Base-by-base conservation (phyloP, 1,284 basidiomycete genomes). In the Mycena sp. region DNA sequence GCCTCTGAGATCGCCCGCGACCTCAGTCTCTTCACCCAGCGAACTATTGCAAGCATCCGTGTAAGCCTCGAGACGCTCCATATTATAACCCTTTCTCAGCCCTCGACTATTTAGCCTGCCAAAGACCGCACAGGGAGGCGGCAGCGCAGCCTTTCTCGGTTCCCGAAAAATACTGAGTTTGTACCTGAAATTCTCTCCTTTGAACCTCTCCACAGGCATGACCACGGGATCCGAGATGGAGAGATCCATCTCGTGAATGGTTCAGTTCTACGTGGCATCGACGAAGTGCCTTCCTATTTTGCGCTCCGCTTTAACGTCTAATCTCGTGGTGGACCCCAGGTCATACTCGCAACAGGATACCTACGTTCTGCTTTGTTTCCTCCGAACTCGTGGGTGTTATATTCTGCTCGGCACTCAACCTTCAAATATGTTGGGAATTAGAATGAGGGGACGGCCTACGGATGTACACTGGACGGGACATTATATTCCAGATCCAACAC, bases 401-500 rank as follows among this genome's bases (percentile, higher is more conserved):
- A 9, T 43, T 23, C n/a, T 43, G n/a, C 29, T 25, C 19, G 9
- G 19, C n/a, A 46, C 6, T 52, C 14, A 23, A n/a, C 6, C 28
- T 43, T 1, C 30, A 46, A 43, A 43, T 12, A 35, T 19, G 11
- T 26, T 11, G 26, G 25, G 5, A 16, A n/a, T 19, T 30, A 57
- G 45, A 21, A n/a, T 49, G 57, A 12, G 41, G 54, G 35, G 45
- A 37, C 23, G n/a, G 16, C 26, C 21, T 4, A 29, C 17, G 6
- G 32, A 65, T 37, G 48, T 69, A 17, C 64, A 68, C 48, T 70
- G 68, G 68, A 70, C 68, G 21, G 68, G 68, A 17, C 68, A 66
- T 43, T 35, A 35, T 35, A 35, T 35, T 14, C 32, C 32, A 35
- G 32, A 35, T 14, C 32, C 32, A 9, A 35, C 68, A 16, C 48